Evolutionary conservation across 257 asterid species (phyloP).

Genomic region (Plantago elongata): DNA sequence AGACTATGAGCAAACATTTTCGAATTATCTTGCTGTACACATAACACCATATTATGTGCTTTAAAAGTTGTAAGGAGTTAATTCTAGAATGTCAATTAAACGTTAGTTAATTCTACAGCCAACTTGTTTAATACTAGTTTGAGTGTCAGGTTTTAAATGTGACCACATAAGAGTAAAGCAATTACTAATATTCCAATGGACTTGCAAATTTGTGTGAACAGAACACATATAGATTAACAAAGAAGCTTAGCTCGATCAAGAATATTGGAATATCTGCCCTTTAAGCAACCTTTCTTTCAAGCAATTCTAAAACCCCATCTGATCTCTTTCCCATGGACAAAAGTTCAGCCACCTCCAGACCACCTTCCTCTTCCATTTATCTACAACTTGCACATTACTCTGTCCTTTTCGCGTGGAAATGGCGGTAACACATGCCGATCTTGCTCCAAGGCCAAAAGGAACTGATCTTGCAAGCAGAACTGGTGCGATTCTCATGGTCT

Average conservation of each 20-base stretch:
- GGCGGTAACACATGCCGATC: constrained; percentile 94
- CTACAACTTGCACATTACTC: constrained; percentile 3
- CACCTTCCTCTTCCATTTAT: constrained; percentile 1
- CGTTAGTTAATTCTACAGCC: neutral
- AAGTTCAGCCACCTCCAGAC: constrained; percentile 8
- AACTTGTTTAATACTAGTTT: neutral
- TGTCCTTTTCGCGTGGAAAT: constrained; percentile 23
- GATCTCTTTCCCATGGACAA: constrained; percentile 18
- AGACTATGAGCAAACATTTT: too few species aligned
- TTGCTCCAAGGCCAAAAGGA: constrained; percentile 48
- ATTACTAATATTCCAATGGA: constrained; percentile 8
- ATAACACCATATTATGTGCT: too few species aligned
- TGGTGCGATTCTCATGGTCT: constrained; percentile 58
- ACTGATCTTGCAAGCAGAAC: constrained; percentile 66
- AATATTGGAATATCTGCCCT: constrained; percentile 59
- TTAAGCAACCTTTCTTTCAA: constrained; percentile 96
- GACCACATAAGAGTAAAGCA: neutral
- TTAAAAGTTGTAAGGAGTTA: neutral
- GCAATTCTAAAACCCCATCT: constrained; percentile 53
- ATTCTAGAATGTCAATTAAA: neutral
- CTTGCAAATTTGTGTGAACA: constrained; percentile 25
- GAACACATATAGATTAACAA: constrained; percentile 20
- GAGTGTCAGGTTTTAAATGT: neutral
- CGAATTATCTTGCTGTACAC: too few species aligned
- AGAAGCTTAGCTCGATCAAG: constrained; percentile 12